Evolutionary conservation across 2,329 filamentous ascomycete species (phyloP), one percentile per base, ranked within the genome.

Genomic region (Pyrenophora graminea): DNA sequence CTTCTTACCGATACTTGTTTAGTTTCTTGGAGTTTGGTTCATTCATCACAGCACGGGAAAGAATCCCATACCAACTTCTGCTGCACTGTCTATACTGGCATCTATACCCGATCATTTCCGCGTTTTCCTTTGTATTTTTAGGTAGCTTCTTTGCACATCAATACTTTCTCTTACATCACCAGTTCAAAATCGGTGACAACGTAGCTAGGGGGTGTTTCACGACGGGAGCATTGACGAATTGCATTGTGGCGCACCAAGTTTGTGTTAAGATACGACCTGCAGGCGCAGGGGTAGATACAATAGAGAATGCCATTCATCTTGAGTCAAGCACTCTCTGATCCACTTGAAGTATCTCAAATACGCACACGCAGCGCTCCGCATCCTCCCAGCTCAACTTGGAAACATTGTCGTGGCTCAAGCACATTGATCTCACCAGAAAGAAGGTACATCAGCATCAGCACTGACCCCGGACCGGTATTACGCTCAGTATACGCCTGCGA

Each of bases 171-270:
- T 55, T 51, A 46, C 53, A 39, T 51, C 48, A 32, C 37, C 47
- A 53, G 50, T 36, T 56, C 36, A 38, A 42, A 42, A 38, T 50
- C 42, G 55, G 47, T 49, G 57, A 58, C 55, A 49, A 47, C 40
- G 42, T 52, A 48, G 56, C 31, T 32, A 44, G 48, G 55, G 59
- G 47, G 53, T 51, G 67, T 70, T 71, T 69, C 67, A 69, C 45
- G 53, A 48, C 56, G 49, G 48, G 49, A 58, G 58, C 40, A 48
- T 45, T 42, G 49, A 43, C 39, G 21, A 48, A 57, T 55, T 61
- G 53, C 50, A 51, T 48, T 60, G 59, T 61, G 57, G 60, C 59
- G 59, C 60, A 63, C 53, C 53, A 59, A 53, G 59, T 61, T 59
- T 51, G 57, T 61, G 61, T 58, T 53, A 45, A 60, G 54, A 58